phyloP scores from a whole-genome alignment of 129 eudicot genomes.

The Silybum marianum region DNA sequence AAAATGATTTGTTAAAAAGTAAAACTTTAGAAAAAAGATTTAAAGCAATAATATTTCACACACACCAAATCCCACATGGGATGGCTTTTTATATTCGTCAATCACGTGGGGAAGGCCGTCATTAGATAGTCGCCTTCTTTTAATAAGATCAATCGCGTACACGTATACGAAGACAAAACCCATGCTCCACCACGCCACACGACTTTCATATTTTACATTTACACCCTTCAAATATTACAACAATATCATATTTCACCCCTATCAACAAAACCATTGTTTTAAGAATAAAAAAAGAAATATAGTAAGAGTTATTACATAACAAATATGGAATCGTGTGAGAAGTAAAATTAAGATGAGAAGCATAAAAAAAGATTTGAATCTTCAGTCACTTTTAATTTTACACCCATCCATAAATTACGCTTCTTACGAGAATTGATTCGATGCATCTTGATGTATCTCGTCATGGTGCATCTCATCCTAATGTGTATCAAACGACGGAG shows the following conservation, averaged over 20 bases:
- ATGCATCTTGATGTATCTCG: no score
- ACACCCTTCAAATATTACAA: neutral
- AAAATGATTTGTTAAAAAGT: no score
- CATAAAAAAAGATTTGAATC: no score
- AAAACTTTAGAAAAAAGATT: neutral
- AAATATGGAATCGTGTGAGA: no score
- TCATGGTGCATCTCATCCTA: no score
- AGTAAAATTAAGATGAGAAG: no score
- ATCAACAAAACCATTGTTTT: neutral
- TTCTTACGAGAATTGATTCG: no score
- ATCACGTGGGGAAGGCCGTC: conserved; percentile 26
- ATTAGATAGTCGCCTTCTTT: neutral
- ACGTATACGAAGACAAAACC: conserved; percentile 6
- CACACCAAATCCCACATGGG: neutral
- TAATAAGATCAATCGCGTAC: conserved; percentile 15
- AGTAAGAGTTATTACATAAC: no score
- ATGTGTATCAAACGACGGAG: no score
- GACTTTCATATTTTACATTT: neutral
- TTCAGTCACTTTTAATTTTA: no score
- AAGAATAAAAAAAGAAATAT: no score
- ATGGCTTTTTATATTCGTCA: neutral
- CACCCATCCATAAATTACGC: no score
- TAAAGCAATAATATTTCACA: neutral
- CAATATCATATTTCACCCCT: neutral
- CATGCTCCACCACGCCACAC: neutral